Percentiles rank a stretch among this genome's conserved stretches.
phyloP scores from a whole-genome alignment of 148 eudicot species.

The Spergularia bocconei region DNA sequence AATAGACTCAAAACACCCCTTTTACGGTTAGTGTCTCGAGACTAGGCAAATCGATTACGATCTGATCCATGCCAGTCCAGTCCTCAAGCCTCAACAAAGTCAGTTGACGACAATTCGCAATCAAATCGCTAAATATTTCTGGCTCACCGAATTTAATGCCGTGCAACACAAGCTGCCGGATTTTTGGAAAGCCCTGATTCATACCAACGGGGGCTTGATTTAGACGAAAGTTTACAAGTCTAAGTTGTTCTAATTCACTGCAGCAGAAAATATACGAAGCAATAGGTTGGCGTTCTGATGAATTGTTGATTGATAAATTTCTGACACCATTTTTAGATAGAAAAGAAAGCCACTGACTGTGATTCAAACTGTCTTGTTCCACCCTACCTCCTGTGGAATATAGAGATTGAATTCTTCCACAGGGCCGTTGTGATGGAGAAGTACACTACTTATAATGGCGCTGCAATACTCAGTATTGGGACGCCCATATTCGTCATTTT shows the following conservation, averaged over 20 bases:
- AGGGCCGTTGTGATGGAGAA: neutral
- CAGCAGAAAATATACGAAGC: neutral
- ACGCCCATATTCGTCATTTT: too few relatives aligned
- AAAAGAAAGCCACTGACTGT: neutral
- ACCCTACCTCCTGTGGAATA: neutral
- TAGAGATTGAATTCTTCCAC: neutral
- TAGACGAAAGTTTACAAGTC: neutral
- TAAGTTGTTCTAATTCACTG: neutral
- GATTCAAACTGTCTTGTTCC: too few relatives aligned
- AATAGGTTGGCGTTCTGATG: neutral
- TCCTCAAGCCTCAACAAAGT: neutral
- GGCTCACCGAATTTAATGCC: neutral
- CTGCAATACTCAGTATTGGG: neutral
- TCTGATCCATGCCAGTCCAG: neutral
- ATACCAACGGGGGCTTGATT: neutral
- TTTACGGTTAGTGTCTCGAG: neutral
- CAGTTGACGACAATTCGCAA: neutral
- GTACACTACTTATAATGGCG: neutral
- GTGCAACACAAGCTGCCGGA: neutral
- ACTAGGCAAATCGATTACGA: slow-evolving; percentile 1
- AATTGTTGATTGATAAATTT: neutral
- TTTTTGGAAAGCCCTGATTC: neutral
- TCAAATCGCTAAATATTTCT: neutral
- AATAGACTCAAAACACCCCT: slow-evolving; percentile 1
- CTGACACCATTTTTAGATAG: neutral